These are phyloP conservation scores for Vitis rotundifolia DNA, from an alignment of 164 flowering plant species.

Conservation along the genomic window DNA sequence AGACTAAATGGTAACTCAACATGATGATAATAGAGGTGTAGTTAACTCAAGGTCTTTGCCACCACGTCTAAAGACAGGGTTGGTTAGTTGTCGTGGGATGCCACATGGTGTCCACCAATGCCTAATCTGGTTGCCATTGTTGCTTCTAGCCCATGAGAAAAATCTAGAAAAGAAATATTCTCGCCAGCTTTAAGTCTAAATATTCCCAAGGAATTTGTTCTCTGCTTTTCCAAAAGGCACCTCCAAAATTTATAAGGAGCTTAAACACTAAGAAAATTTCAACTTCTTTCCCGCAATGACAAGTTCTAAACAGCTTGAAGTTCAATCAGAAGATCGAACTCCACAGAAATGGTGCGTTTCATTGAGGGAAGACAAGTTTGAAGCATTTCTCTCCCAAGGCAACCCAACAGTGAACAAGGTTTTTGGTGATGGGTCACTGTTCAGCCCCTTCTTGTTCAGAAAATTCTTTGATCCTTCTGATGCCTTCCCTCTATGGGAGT, in stretches of 20 bases:
- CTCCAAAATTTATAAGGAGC: conserved; percentile 23
- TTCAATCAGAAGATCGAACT: conserved; percentile 53
- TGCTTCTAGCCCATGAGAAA: conserved; percentile 15
- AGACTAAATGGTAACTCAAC: too few species aligned
- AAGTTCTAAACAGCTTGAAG: conserved; percentile 45
- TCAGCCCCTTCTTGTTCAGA: conserved; percentile 81
- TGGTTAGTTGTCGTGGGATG: not conserved
- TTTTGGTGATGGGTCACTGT: conserved; percentile 72
- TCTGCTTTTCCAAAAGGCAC: conserved; percentile 22
- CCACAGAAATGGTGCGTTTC: conserved; percentile 72
- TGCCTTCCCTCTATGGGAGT: conserved; percentile 95
- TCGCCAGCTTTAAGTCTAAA: conserved; percentile 34
- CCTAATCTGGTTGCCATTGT: conserved; percentile 1
- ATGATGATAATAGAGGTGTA: too few species aligned
- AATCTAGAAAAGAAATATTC: conserved; percentile 36
- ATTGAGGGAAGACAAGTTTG: conserved; percentile 64
- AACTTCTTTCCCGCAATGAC: conserved; percentile 33
- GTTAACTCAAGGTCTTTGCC: not conserved
- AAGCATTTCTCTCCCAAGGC: conserved; percentile 38
- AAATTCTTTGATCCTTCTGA: conserved; percentile 93
- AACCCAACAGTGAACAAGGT: conserved; percentile 35
- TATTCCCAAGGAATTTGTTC: conserved; percentile 50
- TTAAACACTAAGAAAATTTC: conserved; percentile 1
- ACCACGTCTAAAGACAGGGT: not conserved
- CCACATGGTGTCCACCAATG: conserved; percentile 15